These are phyloP conservation scores for Hymenochaete sp. DNA, from an alignment of 1,284 basidiomycete genomes.

Conservation along the genomic window DNA sequence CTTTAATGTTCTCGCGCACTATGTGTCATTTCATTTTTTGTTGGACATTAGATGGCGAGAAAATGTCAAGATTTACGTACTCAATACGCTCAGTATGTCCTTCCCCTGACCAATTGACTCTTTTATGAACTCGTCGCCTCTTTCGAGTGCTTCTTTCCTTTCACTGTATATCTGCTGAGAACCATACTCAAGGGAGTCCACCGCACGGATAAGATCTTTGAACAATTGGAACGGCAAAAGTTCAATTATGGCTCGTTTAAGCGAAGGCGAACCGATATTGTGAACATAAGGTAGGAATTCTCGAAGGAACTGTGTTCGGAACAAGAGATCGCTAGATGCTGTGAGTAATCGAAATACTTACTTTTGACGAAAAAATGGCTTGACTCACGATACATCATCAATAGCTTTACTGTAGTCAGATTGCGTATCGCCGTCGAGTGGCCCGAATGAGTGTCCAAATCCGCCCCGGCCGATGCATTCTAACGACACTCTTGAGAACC, in stretches of 20 bases:
- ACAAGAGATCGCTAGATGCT: slow-evolving; percentile 1
- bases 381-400: slow-evolving; percentile 21
- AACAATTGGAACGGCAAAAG: slow-evolving; percentile 1
- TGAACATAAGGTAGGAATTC: slow-evolving; percentile 9
- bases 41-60: neutral
- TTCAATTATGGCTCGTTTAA: slow-evolving; percentile 1
- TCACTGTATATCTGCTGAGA: slow-evolving; percentile 5
- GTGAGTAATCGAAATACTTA: neutral
- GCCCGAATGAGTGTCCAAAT: slow-evolving; percentile 1
- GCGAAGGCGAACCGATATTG: slow-evolving; percentile 8
- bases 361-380: neutral
- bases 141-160: slow-evolving; percentile 22
- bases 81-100: slow-evolving; percentile 28
- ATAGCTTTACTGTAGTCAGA: neutral
- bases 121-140: slow-evolving; percentile 20
- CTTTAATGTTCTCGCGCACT: slow-evolving; percentile 27
- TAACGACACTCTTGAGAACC: slow-evolving; percentile 28
- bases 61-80: slow-evolving; percentile 19
- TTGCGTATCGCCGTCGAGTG: neutral
- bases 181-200: slow-evolving; percentile 3
- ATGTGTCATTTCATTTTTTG: neutral
- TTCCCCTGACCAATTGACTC: slow-evolving; percentile 24
- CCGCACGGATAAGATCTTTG: slow-evolving; percentile 12
- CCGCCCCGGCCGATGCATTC: slow-evolving; percentile 27
- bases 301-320: slow-evolving; percentile 2